phyloP scores from a whole-genome alignment of 371 early-diverging fungal species.

The Dentiscutata heterogama region DNA sequence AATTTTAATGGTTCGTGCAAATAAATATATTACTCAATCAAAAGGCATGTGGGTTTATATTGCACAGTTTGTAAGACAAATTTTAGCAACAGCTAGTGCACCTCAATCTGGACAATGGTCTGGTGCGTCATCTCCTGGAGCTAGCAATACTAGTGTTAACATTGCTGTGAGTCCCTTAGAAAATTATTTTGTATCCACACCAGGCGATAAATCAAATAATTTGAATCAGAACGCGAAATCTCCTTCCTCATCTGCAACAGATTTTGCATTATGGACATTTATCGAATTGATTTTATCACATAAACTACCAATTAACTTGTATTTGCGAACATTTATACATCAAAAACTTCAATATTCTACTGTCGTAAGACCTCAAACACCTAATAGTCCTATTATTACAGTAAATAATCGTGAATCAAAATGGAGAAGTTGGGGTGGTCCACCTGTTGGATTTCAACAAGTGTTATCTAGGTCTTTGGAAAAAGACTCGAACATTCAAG shows the following conservation, averaged over 20 bases:
- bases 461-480: background rate
- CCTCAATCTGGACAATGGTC: slow-evolving; percentile 26
- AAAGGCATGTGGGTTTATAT: slow-evolving; percentile 45
- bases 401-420: slow-evolving; percentile 2
- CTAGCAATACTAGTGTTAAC: background rate
- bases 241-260: slow-evolving; percentile 9
- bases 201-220: background rate
- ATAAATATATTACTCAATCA: slow-evolving; percentile 39
- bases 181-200: background rate
- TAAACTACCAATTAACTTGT: slow-evolving; percentile 39
- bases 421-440: slow-evolving; percentile 44
- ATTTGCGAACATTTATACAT: slow-evolving; percentile 43
- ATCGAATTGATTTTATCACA: slow-evolving; percentile 35
- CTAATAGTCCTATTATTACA: background rate
- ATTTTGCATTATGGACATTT: slow-evolving; percentile 41
- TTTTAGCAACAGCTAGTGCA: background rate
- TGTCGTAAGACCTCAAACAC: background rate
- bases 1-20: slow-evolving; percentile 36
- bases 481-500: background rate
- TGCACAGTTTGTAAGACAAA: slow-evolving; percentile 31
- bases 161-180: background rate
- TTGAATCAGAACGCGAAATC: background rate
- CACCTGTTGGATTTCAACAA: slow-evolving; percentile 24
- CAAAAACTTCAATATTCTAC: slow-evolving; percentile 29
- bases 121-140: background rate